Percentiles rank a stretch among this genome's conserved stretches.
Conservation (phyloP, 352 stramenopile genomes). For the Phytophthora constricta region DNA sequence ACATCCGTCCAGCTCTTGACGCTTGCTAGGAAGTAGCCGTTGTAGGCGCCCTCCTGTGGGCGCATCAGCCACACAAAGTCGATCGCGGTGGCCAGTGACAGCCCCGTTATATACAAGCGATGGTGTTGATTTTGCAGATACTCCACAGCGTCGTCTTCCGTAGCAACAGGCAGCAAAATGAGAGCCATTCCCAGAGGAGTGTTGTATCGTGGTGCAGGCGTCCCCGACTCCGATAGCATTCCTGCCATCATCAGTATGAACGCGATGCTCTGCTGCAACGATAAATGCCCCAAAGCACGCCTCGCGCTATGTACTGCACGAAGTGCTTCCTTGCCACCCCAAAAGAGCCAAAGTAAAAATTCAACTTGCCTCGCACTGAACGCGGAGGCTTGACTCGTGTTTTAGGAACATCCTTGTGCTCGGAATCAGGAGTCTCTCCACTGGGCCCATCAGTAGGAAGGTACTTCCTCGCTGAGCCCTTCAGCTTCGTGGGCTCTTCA, state of each 20-base stretch:
- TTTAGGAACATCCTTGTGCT: slow-evolving; percentile 11
- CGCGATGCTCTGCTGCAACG: slow-evolving; percentile 60
- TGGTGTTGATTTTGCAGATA: slow-evolving; percentile 42
- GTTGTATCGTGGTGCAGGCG: slow-evolving; percentile 75
- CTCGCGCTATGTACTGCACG: slow-evolving; percentile 22
- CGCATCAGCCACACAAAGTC: slow-evolving; percentile 78
- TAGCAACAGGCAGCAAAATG: slow-evolving; percentile 42
- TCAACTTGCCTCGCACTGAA: slow-evolving; percentile 35
- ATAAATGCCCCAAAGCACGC: slow-evolving; percentile 47
- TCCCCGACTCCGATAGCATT: slow-evolving; percentile 68
- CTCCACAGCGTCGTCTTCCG: slow-evolving; percentile 33
- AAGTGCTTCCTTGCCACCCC: slow-evolving; percentile 13
- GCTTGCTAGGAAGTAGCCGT: slow-evolving; percentile 59
- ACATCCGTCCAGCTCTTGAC: slow-evolving; percentile 58
- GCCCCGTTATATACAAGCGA: slow-evolving; percentile 58
- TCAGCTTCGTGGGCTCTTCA: slow-evolving; percentile 1
- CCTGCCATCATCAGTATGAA: slow-evolving; percentile 63
- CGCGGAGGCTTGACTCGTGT: slow-evolving; percentile 24
- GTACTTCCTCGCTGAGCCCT: slow-evolving; percentile 28
- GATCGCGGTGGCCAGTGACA: slow-evolving; percentile 50
- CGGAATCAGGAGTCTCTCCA: background rate
- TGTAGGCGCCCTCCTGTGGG: slow-evolving; percentile 65
- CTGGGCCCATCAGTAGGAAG: slow-evolving; percentile 13
- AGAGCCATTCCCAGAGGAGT: slow-evolving; percentile 63
- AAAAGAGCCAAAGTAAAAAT: slow-evolving; percentile 23